phyloP scores from a whole-genome alignment of 2,329 filamentous ascomycete species.

The Colletotrichum sp. region DNA sequence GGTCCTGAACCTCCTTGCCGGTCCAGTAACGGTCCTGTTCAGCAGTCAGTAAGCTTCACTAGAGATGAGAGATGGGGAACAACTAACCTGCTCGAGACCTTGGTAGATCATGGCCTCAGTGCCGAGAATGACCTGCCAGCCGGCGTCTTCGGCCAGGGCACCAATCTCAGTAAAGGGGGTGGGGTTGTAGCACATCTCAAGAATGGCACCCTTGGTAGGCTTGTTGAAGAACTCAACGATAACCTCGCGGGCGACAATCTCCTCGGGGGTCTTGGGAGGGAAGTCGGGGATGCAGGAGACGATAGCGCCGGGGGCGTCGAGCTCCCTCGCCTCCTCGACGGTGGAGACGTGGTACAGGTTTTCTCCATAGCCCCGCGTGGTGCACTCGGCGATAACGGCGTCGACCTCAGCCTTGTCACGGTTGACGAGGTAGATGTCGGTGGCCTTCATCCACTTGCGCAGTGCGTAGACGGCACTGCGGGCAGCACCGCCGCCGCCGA shows the following conservation, averaged over 20 bases:
- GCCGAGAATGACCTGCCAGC: slow-evolving; percentile 78
- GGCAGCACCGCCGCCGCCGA: slow-evolving; percentile 82
- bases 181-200: slow-evolving; percentile 88
- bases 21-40: slow-evolving; percentile 64
- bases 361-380: slow-evolving; percentile 61
- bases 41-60: not conserved
- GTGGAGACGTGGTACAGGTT: slow-evolving; percentile 66
- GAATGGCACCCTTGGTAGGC: slow-evolving; percentile 67
- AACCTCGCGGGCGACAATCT: slow-evolving; percentile 64
- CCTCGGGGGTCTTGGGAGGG: slow-evolving; percentile 67
- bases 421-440: slow-evolving; percentile 78
- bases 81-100: slow-evolving; percentile 67
- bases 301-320: slow-evolving; percentile 69
- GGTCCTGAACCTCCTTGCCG: slow-evolving; percentile 59
- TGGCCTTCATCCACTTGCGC: slow-evolving; percentile 70
- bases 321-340: slow-evolving; percentile 60
- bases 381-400: slow-evolving; percentile 70
- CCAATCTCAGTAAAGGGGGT: slow-evolving; percentile 71
- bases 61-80: not conserved
- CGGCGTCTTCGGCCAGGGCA: slow-evolving; percentile 61
- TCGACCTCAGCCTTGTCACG: slow-evolving; percentile 71
- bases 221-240: slow-evolving; percentile 52
- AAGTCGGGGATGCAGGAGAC: slow-evolving; percentile 81
- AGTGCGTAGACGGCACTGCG: slow-evolving; percentile 79
- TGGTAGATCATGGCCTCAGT: slow-evolving; percentile 82